Evolutionary conservation across 2,329 filamentous ascomycete species (phyloP).

Genomic region (Pseudocercospora eumusae): DNA sequence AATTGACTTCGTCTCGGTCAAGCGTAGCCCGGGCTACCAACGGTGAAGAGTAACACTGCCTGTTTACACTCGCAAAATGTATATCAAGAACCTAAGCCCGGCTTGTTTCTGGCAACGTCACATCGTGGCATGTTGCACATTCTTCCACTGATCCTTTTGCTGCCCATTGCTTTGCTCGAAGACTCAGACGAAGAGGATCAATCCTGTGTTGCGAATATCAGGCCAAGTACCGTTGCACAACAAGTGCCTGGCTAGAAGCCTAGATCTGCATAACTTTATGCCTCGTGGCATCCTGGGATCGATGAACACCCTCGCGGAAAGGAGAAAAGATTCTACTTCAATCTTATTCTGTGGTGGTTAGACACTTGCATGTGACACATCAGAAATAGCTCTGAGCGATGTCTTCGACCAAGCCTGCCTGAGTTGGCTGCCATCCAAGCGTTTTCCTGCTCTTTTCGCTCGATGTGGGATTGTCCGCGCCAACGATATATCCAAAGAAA

Average conservation of each 20-base stretch:
- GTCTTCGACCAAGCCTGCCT: constrained; percentile 43
- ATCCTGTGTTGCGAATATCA: neutral
- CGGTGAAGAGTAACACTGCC: neutral
- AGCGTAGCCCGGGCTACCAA: neutral
- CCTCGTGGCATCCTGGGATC: neutral
- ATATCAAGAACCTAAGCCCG: neutral
- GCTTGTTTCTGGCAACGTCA: neutral
- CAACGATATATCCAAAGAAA: constrained; percentile 43
- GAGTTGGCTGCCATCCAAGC: constrained; percentile 45
- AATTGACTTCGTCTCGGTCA: constrained; percentile 10
- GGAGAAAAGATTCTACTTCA: neutral
- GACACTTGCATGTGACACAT: neutral
- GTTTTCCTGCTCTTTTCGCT: constrained; percentile 43
- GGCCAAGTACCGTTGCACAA: too few species aligned
- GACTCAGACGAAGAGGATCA: neutral
- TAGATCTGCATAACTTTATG: neutral
- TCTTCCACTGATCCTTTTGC: neutral
- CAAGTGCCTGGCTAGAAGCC: neutral
- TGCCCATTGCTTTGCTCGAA: neutral
- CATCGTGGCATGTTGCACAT: neutral
- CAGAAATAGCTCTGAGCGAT: constrained; percentile 23
- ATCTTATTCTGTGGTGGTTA: neutral
- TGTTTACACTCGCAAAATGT: neutral
- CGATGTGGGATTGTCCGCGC: constrained; percentile 40
- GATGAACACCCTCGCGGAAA: neutral